These are phyloP conservation scores for Aleurites moluccanus DNA, from an alignment of 441 rosid genomes.

Conservation along the genomic window DNA sequence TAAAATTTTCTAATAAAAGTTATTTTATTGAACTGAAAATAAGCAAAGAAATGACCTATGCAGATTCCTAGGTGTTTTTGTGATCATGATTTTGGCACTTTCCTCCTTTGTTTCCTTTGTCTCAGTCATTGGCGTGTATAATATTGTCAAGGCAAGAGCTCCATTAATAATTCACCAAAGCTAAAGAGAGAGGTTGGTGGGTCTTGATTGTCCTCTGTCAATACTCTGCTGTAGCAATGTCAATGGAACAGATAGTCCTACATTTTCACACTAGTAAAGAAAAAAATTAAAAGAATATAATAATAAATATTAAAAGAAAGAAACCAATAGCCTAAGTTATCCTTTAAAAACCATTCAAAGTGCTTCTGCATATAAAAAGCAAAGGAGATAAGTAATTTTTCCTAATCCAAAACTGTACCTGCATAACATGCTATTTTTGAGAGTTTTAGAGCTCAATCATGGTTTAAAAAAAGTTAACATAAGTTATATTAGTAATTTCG, in stretches of 20 bases:
- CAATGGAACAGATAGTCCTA: slow-evolving; percentile 13
- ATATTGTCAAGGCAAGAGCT: background rate
- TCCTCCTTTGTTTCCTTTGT: slow-evolving; percentile 11
- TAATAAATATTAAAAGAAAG: too few species aligned
- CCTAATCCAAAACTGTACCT: too few species aligned
- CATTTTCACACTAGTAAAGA: background rate
- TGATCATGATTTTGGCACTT: background rate
- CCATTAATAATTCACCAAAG: background rate
- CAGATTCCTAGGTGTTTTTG: slow-evolving; percentile 2
- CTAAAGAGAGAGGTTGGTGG: background rate
- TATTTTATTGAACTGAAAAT: background rate
- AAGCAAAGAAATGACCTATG: background rate
- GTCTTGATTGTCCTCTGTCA: slow-evolving; percentile 9
- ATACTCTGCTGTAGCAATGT: slow-evolving; percentile 11
- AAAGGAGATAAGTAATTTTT: too few species aligned
- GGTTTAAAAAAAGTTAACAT: too few species aligned
- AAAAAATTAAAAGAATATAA: background rate
- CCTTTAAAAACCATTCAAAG: background rate
- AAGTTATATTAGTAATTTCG: too few species aligned
- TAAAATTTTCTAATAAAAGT: background rate
- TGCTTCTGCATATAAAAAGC: background rate
- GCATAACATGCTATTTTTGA: too few species aligned
- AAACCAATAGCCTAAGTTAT: background rate
- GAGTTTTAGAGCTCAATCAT: too few species aligned
- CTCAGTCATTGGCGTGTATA: background rate